phyloP scores from a whole-genome alignment of 352 stramenopile species.

The Phytophthora pini region DNA sequence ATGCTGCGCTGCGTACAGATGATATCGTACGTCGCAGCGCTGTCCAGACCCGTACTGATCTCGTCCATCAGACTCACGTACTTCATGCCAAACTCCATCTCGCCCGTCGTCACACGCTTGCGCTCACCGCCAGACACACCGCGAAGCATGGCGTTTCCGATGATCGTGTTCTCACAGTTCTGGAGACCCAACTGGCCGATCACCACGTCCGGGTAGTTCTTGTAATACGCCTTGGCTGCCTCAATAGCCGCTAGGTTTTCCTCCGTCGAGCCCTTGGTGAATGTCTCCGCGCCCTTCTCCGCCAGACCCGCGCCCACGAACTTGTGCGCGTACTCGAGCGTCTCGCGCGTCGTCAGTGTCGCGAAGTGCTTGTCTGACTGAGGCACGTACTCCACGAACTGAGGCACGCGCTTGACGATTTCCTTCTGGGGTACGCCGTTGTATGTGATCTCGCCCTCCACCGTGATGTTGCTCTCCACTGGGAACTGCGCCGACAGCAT shows the following conservation, averaged over 20 bases:
- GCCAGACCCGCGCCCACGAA: slow-evolving; percentile 29
- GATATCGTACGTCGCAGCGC: slow-evolving; percentile 55
- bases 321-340: slow-evolving; percentile 16
- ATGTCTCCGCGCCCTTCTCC: slow-evolving; percentile 41
- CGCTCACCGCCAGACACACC: slow-evolving; percentile 67
- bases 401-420: slow-evolving; percentile 19
- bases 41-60: slow-evolving; percentile 57
- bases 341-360: slow-evolving; percentile 42
- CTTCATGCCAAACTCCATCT: slow-evolving; percentile 91
- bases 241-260: slow-evolving; percentile 26
- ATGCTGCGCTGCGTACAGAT: slow-evolving; percentile 44
- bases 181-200: slow-evolving; percentile 45
- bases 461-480: slow-evolving; percentile 21
- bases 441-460: slow-evolving; percentile 30
- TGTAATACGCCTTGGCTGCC: slow-evolving; percentile 30
- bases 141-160: slow-evolving; percentile 60
- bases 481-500: slow-evolving; percentile 29
- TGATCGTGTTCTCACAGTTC: slow-evolving; percentile 62
- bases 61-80: slow-evolving; percentile 72
- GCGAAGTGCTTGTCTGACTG: slow-evolving; percentile 38
- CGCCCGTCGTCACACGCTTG: slow-evolving; percentile 76
- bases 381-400: slow-evolving; percentile 34
- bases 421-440: slow-evolving; percentile 17
- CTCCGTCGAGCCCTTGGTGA: slow-evolving; percentile 20
- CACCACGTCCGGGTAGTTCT: slow-evolving; percentile 33